phyloP scores from a whole-genome alignment of 2,329 filamentous ascomycete genomes.

The Byssoonygena ceratinophila region DNA sequence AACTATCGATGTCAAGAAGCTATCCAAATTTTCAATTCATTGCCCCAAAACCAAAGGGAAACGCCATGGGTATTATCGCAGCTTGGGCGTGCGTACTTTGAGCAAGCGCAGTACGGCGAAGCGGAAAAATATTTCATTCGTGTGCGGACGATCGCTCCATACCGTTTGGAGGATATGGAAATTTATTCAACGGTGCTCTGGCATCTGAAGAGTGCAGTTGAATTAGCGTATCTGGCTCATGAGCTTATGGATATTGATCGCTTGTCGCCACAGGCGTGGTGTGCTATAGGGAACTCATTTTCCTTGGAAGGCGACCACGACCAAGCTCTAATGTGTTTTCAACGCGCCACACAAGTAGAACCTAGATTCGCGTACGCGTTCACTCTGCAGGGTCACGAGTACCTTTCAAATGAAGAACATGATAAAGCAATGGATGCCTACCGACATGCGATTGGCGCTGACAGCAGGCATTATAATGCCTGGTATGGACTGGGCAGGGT shows the following conservation, averaged over 20 bases:
- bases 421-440: slow-evolving; percentile 87
- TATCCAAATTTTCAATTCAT: slow-evolving; percentile 57
- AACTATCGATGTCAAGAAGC: slow-evolving; percentile 72
- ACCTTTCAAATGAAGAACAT: slow-evolving; percentile 91
- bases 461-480: slow-evolving; percentile 91
- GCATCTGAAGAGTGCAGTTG: slow-evolving; percentile 86
- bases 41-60: slow-evolving; percentile 67
- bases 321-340: slow-evolving; percentile 88
- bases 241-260: slow-evolving; percentile 79
- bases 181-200: slow-evolving; percentile 98
- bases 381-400: slow-evolving; percentile 90
- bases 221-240: slow-evolving; percentile 84
- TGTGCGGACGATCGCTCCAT: slow-evolving; percentile 68
- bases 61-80: slow-evolving; percentile 90
- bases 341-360: slow-evolving; percentile 80
- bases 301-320: slow-evolving; percentile 88
- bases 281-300: slow-evolving; percentile 86
- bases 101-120: slow-evolving; percentile 74
- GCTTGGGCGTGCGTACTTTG: slow-evolving; percentile 82
- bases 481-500: slow-evolving; percentile 82
- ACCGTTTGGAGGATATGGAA: slow-evolving; percentile 87
- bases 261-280: slow-evolving; percentile 91
- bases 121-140: slow-evolving; percentile 77
- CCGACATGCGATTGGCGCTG: slow-evolving; percentile 71
- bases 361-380: slow-evolving; percentile 90